Conservation (phyloP, 192 early-diverging fungal genomes). For the Pilobolus umbonatus region DNA sequence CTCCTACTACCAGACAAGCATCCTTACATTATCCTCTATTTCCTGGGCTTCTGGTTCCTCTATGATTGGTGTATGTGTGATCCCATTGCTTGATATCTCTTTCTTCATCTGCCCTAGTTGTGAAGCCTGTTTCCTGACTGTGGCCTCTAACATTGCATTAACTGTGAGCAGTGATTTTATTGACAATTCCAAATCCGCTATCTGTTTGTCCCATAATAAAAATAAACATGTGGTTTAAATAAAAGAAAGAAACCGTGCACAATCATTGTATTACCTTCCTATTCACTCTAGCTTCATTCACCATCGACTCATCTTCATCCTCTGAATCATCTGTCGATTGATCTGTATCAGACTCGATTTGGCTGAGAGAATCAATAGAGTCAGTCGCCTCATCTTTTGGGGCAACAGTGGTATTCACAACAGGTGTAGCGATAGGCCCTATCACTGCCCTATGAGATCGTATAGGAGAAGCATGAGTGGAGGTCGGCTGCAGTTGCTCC, state of each 20-base stretch:
- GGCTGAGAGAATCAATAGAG: not conserved
- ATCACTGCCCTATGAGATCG: constrained; percentile 1
- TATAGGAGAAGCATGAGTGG: not conserved
- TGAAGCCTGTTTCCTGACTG: constrained; percentile 42
- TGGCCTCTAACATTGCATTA: constrained; percentile 47
- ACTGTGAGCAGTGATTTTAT: constrained; percentile 44
- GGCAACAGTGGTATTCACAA: not conserved
- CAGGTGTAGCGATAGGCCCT: not conserved
- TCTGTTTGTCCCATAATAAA: constrained; percentile 20
- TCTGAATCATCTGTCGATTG: constrained; percentile 4
- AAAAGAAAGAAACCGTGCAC: too few species aligned
- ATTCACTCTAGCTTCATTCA: constrained; percentile 18
- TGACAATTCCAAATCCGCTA: constrained; percentile 54
- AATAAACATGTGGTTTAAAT: not conserved
- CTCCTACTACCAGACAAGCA: not conserved
- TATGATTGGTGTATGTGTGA: not conserved
- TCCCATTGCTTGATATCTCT: not conserved
- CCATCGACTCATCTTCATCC: not conserved
- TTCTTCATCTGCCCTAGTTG: constrained; percentile 45
- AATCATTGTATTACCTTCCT: constrained; percentile 17
- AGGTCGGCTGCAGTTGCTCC: not conserved
- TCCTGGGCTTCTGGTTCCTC: not conserved
- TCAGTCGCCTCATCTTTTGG: not conserved
- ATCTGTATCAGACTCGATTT: not conserved
- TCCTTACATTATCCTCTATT: constrained; percentile 1